A percentile compares a stretch with the other conserved stretches of the same genome.
These are phyloP conservation scores for Teratosphaeria viscida DNA, from an alignment of 2,329 filamentous ascomycete genomes.

Conservation along the genomic window DNA sequence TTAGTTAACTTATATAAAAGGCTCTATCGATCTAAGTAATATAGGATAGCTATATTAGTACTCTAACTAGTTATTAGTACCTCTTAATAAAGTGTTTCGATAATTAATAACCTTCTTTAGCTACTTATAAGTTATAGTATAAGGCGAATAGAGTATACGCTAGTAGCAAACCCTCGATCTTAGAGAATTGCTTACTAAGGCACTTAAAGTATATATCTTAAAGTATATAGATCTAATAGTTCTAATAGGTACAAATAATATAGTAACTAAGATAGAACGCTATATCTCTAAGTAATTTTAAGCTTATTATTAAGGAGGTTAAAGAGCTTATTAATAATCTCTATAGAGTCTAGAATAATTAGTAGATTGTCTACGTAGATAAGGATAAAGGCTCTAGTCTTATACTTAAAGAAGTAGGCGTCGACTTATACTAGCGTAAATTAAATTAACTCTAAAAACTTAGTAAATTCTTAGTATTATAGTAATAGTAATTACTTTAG, in stretches of 20 bases:
- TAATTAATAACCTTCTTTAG: neutral
- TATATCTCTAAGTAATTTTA: neutral
- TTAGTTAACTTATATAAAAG: too few species aligned
- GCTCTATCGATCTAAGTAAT: neutral
- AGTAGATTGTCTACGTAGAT: constrained; percentile 3
- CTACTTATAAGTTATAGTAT: neutral
- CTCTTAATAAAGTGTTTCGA: neutral
- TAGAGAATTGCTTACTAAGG: neutral
- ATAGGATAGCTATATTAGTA: neutral
- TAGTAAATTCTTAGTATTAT: constrained; percentile 3
- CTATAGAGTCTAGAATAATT: neutral
- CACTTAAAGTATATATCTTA: neutral
- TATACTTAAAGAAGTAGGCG: neutral
- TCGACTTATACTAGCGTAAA: too few species aligned
- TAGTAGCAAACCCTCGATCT: neutral
- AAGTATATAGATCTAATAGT: neutral
- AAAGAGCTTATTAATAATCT: neutral
- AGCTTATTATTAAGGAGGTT: neutral
- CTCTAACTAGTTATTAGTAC: neutral
- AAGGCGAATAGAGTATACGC: neutral
- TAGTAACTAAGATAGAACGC: neutral
- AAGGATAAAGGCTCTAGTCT: neutral
- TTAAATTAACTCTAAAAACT: neutral
- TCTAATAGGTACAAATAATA: neutral
- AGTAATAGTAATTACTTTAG: constrained; percentile 10